A percentile compares a stretch with the other conserved stretches of the same genome.
Conservation (phyloP, 2,329 filamentous ascomycete genomes). For the Trichophyton equinum region DNA sequence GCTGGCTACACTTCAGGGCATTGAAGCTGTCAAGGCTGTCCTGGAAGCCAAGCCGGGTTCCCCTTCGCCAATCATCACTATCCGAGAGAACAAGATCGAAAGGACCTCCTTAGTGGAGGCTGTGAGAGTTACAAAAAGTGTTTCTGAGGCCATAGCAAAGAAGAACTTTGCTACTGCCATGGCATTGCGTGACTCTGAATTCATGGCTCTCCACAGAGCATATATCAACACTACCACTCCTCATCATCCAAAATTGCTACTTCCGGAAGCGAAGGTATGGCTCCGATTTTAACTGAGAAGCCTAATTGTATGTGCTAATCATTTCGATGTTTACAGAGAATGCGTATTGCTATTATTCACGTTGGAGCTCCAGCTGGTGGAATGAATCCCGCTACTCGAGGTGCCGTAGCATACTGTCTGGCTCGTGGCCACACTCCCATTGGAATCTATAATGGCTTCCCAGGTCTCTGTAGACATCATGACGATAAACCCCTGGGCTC, state of each 20-base stretch:
- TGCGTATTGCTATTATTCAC: slow-evolving; percentile 92
- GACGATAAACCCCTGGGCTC: slow-evolving; percentile 67
- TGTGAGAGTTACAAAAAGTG: slow-evolving; percentile 71
- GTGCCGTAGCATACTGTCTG: slow-evolving; percentile 83
- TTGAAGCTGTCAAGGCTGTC: slow-evolving; percentile 85
- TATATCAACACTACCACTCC: slow-evolving; percentile 86
- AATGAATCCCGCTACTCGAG: slow-evolving; percentile 94
- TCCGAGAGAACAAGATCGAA: slow-evolving; percentile 95
- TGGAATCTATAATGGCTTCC: slow-evolving; percentile 93
- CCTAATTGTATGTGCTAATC: not conserved
- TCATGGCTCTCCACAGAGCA: slow-evolving; percentile 79
- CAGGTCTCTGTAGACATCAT: slow-evolving; percentile 83
- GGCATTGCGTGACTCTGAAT: slow-evolving; percentile 80
- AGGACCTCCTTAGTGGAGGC: slow-evolving; percentile 81
- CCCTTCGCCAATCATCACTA: slow-evolving; percentile 86
- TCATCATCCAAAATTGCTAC: slow-evolving; percentile 53
- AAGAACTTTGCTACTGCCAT: slow-evolving; percentile 84
- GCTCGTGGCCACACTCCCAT: slow-evolving; percentile 84
- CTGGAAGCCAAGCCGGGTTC: slow-evolving; percentile 79
- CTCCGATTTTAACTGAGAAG: not conserved
- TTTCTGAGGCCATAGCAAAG: slow-evolving; percentile 65
- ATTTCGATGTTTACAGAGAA: slow-evolving; percentile 42
- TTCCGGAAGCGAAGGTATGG: slow-evolving; percentile 57
- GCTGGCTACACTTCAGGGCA: slow-evolving; percentile 82
- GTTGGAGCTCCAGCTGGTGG: slow-evolving; percentile 92